Evolutionary conservation across 805 yeast genomes (phyloP), one percentile per base, ranked within the genome.

Genomic region (Cephaloascus fragrans): DNA sequence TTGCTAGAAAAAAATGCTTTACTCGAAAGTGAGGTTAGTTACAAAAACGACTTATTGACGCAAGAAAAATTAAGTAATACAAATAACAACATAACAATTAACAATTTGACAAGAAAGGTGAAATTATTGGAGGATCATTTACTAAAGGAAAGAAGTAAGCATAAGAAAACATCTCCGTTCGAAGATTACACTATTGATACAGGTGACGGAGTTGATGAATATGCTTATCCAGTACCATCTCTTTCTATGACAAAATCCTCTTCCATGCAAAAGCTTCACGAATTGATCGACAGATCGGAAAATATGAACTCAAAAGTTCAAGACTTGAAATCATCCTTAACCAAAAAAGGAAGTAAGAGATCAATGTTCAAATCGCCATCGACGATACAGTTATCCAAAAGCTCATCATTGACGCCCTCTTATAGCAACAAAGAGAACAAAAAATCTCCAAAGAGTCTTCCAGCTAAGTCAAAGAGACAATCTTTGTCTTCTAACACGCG

Each of bases 1-100:
- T 39, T 62, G 2, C 45, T 67, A 16, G 75, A 69, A 43, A 51
- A 49, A 36, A 46, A 59, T 6, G 67, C 71, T 1, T 39, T 69
- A 26, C 45, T 64, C 12, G 73, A 67, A 37, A 50, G 59, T 3
- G 73, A 67, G 20, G 31, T 58, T 4, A 51, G 51, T 4, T 52
- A 56, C 2, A 43, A 50, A 17, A 61, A 53, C 20, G 57, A 53
- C 15, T 40, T 54, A 12, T 28, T 51, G 2, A 20, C 48, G 9
- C 51, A 44, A 26, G 60, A 56, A 31, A 48, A 48, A 35, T 34
- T 57, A 8, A 14, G 33, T 8, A 16, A n/a, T 8, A 31, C 33
- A 16, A 31, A 31, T 16, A 14, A 31, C 18, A 31, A 6, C 8
- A 16, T 31, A 16, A 16, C 15, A 31, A 31, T 31, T 6, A 6